A percentile compares a stretch with the other conserved stretches of the same genome.
phyloP scores from a whole-genome alignment of 129 eudicot species.

The Mikania micrantha region DNA sequence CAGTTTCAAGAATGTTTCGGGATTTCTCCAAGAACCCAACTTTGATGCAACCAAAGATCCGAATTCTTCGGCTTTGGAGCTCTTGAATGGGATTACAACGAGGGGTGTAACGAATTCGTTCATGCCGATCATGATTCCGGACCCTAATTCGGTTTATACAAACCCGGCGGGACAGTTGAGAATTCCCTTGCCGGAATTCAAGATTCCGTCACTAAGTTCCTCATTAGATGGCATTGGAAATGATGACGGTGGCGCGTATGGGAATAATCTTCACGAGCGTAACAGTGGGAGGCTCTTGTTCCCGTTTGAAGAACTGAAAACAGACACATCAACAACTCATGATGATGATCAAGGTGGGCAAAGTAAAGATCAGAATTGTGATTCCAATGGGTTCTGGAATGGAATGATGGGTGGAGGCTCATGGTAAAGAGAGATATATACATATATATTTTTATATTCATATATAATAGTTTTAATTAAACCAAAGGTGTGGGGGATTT shows the following conservation, averaged over 20 bases:
- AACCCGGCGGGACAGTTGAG: conserved; percentile 20
- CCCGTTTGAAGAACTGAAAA: conserved; percentile 72
- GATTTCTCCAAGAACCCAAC: conserved; percentile 50
- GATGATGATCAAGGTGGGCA: conserved; percentile 15
- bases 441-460: neutral
- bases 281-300: conserved; percentile 46
- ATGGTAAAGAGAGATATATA: conserved; percentile 36
- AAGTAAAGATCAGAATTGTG: conserved; percentile 42
- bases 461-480: conserved; percentile 4
- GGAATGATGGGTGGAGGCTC: conserved; percentile 73
- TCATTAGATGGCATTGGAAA: neutral
- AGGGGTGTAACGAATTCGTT: conserved; percentile 45
- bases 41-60: conserved; percentile 30
- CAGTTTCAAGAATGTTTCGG: conserved; percentile 51
- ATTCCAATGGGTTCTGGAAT: conserved; percentile 68
- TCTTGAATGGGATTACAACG: conserved; percentile 52
- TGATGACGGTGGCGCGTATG: conserved; percentile 18
- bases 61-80: conserved; percentile 52
- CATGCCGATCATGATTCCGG: conserved; percentile 35
- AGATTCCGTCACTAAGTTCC: neutral
- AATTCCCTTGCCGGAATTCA: conserved; percentile 15
- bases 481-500: conserved; percentile 8
- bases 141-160: conserved; percentile 24
- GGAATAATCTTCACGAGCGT: conserved; percentile 13
- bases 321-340: conserved; percentile 28